Conservation (phyloP, 2,329 filamentous ascomycete species). For the Periglandula ipomoeae region DNA sequence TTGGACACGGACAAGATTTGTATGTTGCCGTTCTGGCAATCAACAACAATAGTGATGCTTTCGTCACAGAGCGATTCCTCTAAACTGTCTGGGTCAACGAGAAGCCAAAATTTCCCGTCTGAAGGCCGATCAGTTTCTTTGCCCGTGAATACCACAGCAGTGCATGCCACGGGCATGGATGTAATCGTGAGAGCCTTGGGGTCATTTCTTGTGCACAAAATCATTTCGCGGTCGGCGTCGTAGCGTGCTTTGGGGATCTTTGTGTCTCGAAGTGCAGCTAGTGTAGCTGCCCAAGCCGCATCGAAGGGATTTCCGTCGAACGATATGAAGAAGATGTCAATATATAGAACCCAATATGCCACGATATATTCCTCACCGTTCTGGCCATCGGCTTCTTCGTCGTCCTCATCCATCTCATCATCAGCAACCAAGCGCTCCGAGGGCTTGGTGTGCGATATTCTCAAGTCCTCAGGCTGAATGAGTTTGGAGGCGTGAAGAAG, state of each 20-base stretch:
- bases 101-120: conserved; percentile 56
- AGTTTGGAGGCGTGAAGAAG: conserved; percentile 65
- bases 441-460: conserved; percentile 58
- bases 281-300: conserved; percentile 74
- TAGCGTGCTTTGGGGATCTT: conserved; percentile 70
- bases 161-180: conserved; percentile 65
- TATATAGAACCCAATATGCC: conserved; percentile 91
- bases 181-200: conserved; percentile 49
- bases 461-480: conserved; percentile 57
- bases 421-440: conserved; percentile 38
- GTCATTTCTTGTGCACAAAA: conserved; percentile 61
- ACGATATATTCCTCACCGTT: conserved; percentile 45
- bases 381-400: conserved; percentile 19
- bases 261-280: conserved; percentile 73
- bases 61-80: conserved; percentile 83
- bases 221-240: conserved; percentile 70
- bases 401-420: conserved; percentile 29
- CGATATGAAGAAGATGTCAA: conserved; percentile 90
- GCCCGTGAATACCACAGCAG: conserved; percentile 69
- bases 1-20: conserved; percentile 70
- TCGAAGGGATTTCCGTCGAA: conserved; percentile 90
- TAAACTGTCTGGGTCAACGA: conserved; percentile 81
- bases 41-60: conserved; percentile 73
- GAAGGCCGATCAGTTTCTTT: conserved; percentile 39
- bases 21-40: conserved; percentile 42